Percentiles rank a stretch among this genome's conserved stretches.
Evolutionary conservation across 2,329 filamentous ascomycete genomes (phyloP).

Genomic region (Nemania diffusa): DNA sequence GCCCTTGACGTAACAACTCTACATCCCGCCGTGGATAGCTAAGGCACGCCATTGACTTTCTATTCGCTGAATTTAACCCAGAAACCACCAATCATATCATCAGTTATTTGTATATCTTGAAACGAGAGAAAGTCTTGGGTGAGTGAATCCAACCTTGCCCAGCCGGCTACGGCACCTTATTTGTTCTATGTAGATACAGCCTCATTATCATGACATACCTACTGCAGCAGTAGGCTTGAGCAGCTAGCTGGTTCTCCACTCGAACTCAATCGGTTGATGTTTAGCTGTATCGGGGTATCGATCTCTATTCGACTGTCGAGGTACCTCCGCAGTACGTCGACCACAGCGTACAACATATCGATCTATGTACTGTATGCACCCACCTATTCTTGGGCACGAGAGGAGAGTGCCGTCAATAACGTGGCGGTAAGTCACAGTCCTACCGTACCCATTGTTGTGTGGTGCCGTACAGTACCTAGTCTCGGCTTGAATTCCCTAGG

Average conservation of each 20-base stretch:
- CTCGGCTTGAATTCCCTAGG: background rate
- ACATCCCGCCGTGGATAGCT: conserved; percentile 16
- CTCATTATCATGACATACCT: conserved; percentile 12
- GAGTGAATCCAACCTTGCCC: conserved; percentile 15
- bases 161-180: conserved; percentile 26
- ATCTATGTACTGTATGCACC: background rate
- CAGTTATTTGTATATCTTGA: conserved; percentile 28
- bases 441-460: background rate
- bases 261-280: conserved; percentile 3
- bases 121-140: conserved; percentile 23
- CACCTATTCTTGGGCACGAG: background rate
- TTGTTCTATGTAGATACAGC: too few species aligned
- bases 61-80: conserved; percentile 18
- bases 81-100: conserved; percentile 25
- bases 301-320: conserved; percentile 12
- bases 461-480: background rate
- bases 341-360: background rate
- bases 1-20: conserved; percentile 21
- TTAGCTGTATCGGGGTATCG: background rate
- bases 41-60: conserved; percentile 26
- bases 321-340: too few species aligned
- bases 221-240: background rate
- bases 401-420: background rate
- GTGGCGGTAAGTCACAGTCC: background rate
- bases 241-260: background rate